A percentile compares a stretch with the other conserved stretches of the same genome.
These are phyloP conservation scores for Dryas integrifolia DNA, from an alignment of 331 rosid species.

Conservation along the genomic window DNA sequence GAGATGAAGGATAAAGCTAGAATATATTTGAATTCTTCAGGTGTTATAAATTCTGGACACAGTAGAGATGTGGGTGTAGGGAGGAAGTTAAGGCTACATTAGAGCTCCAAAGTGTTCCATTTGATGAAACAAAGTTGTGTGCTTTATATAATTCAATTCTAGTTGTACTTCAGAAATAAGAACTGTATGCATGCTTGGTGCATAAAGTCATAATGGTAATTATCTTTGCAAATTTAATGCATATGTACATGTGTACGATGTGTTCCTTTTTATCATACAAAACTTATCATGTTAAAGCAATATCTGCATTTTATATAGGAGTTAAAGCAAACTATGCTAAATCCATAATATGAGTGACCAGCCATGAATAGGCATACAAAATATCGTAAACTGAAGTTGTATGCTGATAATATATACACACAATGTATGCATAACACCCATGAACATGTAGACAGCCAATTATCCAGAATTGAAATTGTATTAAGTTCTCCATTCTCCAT, in stretches of 20 bases:
- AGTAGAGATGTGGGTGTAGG: not conserved
- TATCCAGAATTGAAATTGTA: not conserved
- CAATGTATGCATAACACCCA: not conserved
- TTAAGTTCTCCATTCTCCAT: not conserved
- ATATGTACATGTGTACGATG: not conserved
- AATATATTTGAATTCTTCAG: not conserved
- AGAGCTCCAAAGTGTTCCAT: not conserved
- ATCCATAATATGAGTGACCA: not conserved
- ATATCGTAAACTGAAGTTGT: not conserved
- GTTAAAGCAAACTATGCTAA: not conserved
- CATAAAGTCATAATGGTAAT: not conserved
- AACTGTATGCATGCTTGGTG: not conserved
- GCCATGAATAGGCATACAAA: not conserved
- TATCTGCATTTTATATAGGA: not conserved
- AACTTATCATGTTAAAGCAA: not conserved
- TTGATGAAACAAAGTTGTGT: not conserved
- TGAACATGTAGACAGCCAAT: not conserved
- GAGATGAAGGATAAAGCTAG: slow-evolving; percentile 5
- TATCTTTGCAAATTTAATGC: not conserved
- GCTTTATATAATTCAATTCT: not conserved
- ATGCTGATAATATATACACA: no score
- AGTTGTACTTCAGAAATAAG: not conserved
- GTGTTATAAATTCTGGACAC: not conserved
- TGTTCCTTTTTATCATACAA: not conserved
- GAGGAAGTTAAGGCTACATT: not conserved